Base-by-base conservation (phyloP, 176 grass and related monocot species). In the Ampelocalamus luodianensis region DNA sequence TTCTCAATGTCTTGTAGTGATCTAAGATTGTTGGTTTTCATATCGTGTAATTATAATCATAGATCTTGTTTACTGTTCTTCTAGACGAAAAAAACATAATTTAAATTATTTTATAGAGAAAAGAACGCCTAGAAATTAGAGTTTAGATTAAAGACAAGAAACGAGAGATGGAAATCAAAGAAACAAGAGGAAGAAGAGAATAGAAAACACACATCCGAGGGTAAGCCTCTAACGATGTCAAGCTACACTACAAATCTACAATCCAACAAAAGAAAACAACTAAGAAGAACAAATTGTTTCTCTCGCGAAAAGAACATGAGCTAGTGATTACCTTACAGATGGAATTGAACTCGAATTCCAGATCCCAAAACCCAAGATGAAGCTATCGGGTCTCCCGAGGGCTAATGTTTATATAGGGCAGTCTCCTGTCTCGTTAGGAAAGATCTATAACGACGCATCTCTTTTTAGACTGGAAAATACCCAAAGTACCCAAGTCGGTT, bases 321-420 rank as follows among this genome's bases (percentile, higher is more conserved):
- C 58, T 10, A 26, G 13, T 12, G n/a, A 20, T 22, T 20, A 29
- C 26, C 42, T n/a, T 32, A 39, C 10, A 66, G 77, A 79, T 79
- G 16, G 8, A 44, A 34, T 24, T 43, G 12, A 38, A 23, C 7
- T 68, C 46, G 27, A 40, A 13, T 7, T 68, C 32, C 49, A 70
- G 65, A 81, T 80, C 63, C 24, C 44, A 32, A 53, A 78, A 80
- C 36, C 48, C 20, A 26, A 40, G 14, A 68, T 10, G 22, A 54
- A 54, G 65, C 12, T 0, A 68, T 22, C 29, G 32, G 55, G 5
- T 20, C 18, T 23, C n/a, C n/a, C 16, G 8, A 32, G 44, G 4
- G 26, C 17, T 61, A 18, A 46, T 3, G 13, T 5, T 39, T 15
- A 29, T 68, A 67, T 26, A 80, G 18, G 4, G 10, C 9, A 44